These are phyloP conservation scores for Xylariaceae sp. DNA, from an alignment of 2,329 filamentous ascomycete genomes.

Conservation along the genomic window DNA sequence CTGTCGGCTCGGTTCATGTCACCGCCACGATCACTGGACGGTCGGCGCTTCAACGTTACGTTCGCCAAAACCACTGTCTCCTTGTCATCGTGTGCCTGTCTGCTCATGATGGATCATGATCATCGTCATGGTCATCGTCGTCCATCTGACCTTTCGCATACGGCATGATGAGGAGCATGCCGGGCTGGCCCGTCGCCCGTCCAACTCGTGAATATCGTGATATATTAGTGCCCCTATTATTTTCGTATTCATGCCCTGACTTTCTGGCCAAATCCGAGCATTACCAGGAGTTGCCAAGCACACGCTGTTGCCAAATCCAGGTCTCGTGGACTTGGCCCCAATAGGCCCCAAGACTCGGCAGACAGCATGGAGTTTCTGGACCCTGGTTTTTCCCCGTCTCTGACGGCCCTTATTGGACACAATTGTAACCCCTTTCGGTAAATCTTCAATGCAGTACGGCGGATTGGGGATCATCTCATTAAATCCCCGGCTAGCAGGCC, in stretches of 20 bases:
- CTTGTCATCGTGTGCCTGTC: background rate
- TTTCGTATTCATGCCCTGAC: too few species aligned
- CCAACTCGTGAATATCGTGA: too few species aligned
- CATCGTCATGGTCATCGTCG: too few species aligned
- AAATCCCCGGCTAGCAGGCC: conserved; percentile 12
- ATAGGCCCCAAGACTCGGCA: conserved; percentile 5
- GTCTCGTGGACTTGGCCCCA: conserved; percentile 1
- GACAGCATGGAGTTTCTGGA: conserved; percentile 7
- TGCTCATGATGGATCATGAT: too few species aligned
- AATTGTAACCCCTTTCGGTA: conserved; percentile 19
- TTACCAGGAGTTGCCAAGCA: conserved; percentile 10
- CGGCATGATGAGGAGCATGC: too few species aligned
- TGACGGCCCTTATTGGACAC: conserved; percentile 21
- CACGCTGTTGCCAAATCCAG: conserved; percentile 11
- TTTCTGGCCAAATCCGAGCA: too few species aligned
- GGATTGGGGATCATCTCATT: conserved; percentile 7
- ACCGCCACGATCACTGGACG: conserved; percentile 1
- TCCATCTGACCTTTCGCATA: too few species aligned
- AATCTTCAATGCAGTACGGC: background rate
- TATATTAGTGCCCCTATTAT: too few species aligned
- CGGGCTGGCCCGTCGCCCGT: too few species aligned
- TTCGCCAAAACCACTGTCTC: conserved; percentile 4
- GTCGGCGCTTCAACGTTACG: conserved; percentile 11
- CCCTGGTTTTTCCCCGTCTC: conserved; percentile 20
- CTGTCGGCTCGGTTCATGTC: conserved; percentile 19